phyloP scores from a whole-genome alignment of 495 filamentous ascomycete species.

The Daldinia bambusicola region DNA sequence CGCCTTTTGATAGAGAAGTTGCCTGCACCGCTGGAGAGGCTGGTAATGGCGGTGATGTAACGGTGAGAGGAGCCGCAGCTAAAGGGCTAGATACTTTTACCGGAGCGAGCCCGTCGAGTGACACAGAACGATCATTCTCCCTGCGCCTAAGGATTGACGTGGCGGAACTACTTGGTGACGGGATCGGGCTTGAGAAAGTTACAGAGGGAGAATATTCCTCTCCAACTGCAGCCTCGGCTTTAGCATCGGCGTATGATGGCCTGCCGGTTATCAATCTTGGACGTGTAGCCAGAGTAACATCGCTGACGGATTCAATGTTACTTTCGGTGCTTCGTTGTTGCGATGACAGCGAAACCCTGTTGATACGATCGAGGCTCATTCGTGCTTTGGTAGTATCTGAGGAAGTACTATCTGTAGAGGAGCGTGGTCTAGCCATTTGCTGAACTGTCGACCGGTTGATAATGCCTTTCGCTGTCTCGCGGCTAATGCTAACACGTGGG shows the following conservation, averaged over 20 bases:
- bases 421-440: conserved; percentile 28
- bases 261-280: conserved; percentile 47
- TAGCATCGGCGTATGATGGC: conserved; percentile 49
- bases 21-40: conserved; percentile 22
- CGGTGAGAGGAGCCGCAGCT: conserved; percentile 28
- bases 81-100: conserved; percentile 43
- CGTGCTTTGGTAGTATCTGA: conserved; percentile 54
- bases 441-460: conserved; percentile 31
- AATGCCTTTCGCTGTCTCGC: conserved; percentile 52
- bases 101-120: conserved; percentile 41
- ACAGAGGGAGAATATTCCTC: conserved; percentile 45
- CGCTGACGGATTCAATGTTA: conserved; percentile 11
- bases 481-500: conserved; percentile 58
- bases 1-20: conserved; percentile 12
- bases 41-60: conserved; percentile 20
- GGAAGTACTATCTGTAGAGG: conserved; percentile 44
- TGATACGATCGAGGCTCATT: conserved; percentile 54
- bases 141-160: conserved; percentile 49
- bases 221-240: conserved; percentile 41
- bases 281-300: conserved; percentile 23
- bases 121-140: conserved; percentile 46
- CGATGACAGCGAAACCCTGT: conserved; percentile 37
- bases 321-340: conserved; percentile 22
- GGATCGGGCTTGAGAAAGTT: conserved; percentile 51
- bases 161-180: conserved; percentile 45